These are phyloP conservation scores for Lizanozyma gosingica DNA, from an alignment of 1,139 yeast species.

Conservation along the genomic window DNA sequence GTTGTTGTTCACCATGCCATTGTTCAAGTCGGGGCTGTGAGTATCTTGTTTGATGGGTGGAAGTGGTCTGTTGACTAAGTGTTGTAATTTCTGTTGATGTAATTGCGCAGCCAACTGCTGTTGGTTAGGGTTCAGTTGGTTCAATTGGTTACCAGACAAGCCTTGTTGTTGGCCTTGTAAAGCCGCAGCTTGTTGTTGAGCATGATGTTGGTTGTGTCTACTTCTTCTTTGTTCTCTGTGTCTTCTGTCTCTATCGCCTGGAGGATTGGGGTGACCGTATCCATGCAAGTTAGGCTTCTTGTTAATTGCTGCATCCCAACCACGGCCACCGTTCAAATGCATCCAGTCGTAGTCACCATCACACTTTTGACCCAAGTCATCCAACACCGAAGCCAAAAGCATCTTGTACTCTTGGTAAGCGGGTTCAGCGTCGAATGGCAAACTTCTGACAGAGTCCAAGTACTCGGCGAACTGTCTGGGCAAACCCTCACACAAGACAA, in stretches of 20 bases:
- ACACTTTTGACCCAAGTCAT: slow-evolving; percentile 43
- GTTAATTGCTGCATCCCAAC: slow-evolving; percentile 74
- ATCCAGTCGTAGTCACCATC: slow-evolving; percentile 81
- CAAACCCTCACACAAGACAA: slow-evolving; percentile 58
- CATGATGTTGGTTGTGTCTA: slow-evolving; percentile 25
- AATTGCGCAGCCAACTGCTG: slow-evolving; percentile 29
- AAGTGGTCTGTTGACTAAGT: slow-evolving; percentile 42
- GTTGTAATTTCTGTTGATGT: slow-evolving; percentile 43
- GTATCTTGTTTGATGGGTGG: slow-evolving; percentile 41
- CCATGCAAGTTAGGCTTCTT: slow-evolving; percentile 79
- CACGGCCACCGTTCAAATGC: slow-evolving; percentile 72
- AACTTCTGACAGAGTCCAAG: slow-evolving; percentile 58
- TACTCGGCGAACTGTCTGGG: slow-evolving; percentile 77
- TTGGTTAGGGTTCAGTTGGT: background rate
- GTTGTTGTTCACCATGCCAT: slow-evolving; percentile 7
- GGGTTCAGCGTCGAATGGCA: slow-evolving; percentile 71
- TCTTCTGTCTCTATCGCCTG: slow-evolving; percentile 48
- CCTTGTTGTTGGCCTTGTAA: slow-evolving; percentile 7
- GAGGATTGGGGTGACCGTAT: slow-evolving; percentile 66
- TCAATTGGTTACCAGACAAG: background rate
- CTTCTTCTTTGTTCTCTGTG: slow-evolving; percentile 38
- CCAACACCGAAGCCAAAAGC: slow-evolving; percentile 53
- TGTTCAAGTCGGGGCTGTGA: slow-evolving; percentile 1
- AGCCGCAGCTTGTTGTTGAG: slow-evolving; percentile 11
- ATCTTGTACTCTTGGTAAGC: slow-evolving; percentile 67